These are phyloP conservation scores for Paratinospora sagittata DNA, from an alignment of 164 flowering plant genomes.

Conservation along the genomic window DNA sequence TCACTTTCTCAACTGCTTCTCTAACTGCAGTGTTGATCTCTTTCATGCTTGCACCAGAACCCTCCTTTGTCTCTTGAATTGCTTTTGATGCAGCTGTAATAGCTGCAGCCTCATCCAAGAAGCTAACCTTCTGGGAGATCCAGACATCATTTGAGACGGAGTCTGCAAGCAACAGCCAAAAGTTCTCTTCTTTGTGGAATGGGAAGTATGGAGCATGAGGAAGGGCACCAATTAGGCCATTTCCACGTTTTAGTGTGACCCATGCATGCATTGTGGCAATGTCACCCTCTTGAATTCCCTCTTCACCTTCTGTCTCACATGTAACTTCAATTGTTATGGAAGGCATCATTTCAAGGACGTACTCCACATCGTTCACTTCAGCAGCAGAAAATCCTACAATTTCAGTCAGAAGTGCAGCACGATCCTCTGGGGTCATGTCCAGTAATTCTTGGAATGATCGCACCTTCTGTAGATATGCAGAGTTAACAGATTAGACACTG, in stretches of 20 bases:
- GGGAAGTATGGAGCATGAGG: slow-evolving; percentile 90
- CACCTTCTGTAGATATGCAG: slow-evolving; percentile 58
- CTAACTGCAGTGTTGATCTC: slow-evolving; percentile 51
- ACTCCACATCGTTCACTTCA: slow-evolving; percentile 68
- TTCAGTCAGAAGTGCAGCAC: slow-evolving; percentile 63
- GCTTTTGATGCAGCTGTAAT: slow-evolving; percentile 69
- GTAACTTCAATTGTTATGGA: slow-evolving; percentile 52
- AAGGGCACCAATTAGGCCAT: slow-evolving; percentile 70
- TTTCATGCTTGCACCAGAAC: slow-evolving; percentile 51
- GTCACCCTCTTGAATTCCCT: slow-evolving; percentile 95
- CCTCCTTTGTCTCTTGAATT: slow-evolving; percentile 68
- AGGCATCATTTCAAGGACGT: slow-evolving; percentile 84
- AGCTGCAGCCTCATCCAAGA: slow-evolving; percentile 82
- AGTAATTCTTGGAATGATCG: slow-evolving; percentile 69
- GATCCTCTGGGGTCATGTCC: slow-evolving; percentile 61
- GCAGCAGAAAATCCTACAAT: slow-evolving; percentile 62
- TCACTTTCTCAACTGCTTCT: slow-evolving; percentile 73
- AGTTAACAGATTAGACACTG: not conserved
- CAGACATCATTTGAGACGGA: slow-evolving; percentile 62
- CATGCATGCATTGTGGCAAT: slow-evolving; percentile 84
- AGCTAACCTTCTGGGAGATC: slow-evolving; percentile 78
- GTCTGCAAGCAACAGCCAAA: slow-evolving; percentile 85
- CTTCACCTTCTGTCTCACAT: slow-evolving; percentile 95
- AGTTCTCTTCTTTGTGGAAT: slow-evolving; percentile 87
- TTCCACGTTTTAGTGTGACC: slow-evolving; percentile 64